Evolutionary conservation across 1,284 basidiomycete species (phyloP).

Genomic region (Leccinum insigne): DNA sequence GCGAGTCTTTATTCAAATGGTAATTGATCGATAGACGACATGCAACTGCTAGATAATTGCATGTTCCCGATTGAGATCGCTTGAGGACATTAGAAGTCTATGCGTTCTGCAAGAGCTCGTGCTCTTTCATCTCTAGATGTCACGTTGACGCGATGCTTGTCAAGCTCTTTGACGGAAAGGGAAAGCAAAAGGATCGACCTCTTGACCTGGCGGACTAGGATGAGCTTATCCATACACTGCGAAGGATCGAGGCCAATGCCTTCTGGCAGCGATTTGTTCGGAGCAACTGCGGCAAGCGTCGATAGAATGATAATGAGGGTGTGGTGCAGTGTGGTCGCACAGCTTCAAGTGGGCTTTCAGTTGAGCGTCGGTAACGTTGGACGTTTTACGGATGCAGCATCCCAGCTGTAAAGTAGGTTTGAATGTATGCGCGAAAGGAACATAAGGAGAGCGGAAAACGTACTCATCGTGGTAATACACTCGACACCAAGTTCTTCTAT

Average conservation of each 20-base stretch:
- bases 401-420: conserved; percentile 56
- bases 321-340: conserved; percentile 66
- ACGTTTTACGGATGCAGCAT: conserved; percentile 60
- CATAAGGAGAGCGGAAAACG: conserved; percentile 29
- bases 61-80: too few relatives aligned
- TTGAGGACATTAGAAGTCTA: too few relatives aligned
- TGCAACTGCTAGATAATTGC: too few relatives aligned
- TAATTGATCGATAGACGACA: too few relatives aligned
- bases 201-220: conserved; percentile 20
- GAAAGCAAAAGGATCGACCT: conserved; percentile 18
- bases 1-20: too few relatives aligned
- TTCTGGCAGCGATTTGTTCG: conserved; percentile 40
- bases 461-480: conserved; percentile 90
- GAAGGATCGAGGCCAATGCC: conserved; percentile 54
- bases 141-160: too few relatives aligned
- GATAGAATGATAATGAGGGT: conserved; percentile 54
- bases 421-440: not conserved
- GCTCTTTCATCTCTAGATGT: too few relatives aligned
- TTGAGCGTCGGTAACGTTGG: conserved; percentile 69
- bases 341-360: conserved; percentile 57
- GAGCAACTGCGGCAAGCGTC: conserved; percentile 25
- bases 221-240: conserved; percentile 40
- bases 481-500: conserved; percentile 82
- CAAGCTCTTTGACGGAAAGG: too few relatives aligned
- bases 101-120: too few relatives aligned